Evolutionary conservation across 176 grass and related monocot species (phyloP), one percentile per base, ranked within the genome.

Genomic region (Metroxylon sagu): DNA sequence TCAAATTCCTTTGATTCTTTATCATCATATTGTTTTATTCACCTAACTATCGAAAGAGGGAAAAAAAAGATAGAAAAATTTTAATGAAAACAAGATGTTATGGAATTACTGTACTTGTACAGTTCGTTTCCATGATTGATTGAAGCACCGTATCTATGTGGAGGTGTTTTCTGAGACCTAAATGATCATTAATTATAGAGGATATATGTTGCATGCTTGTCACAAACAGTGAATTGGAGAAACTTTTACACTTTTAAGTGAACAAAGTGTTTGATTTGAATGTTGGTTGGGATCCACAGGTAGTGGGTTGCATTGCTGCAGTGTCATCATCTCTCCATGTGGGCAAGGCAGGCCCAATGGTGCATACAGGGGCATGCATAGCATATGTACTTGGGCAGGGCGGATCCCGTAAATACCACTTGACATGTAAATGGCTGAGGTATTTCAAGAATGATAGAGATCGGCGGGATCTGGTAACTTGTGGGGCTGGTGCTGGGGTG

Each of bases 391-490:
- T 98, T 28, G 87, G 80, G 14, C 92, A 90, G 80, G 92, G 86
- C 6, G 84, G 93, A 55, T 95, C 90, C 39, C 78, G 70, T 16
- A 85, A 85, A 68, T 87, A 98, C 67, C 66, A 48, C 19, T 57
- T 90, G 43, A 91, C 86, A 61, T 85, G 74, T 65, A 78, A 61
- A 75, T 98, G 93, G 93, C 74, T 98, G 72, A 85, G 84, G 60
- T 85, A 85, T 76, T 88, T 91, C 72, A 92, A 98, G 79, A 98
- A 98, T 60, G 93, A 92, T 68, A 85, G 79, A 69, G 93, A 98
- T 50, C 75, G 93, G 43, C 77, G 93, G 61, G 93, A 98, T 73
- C 84, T 98, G 49, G 70, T 98, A 51, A 98, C 93, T 50, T 91
- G 87, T 68, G 93, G 87, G 54, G 73, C 87, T 75, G 81, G 69